A percentile compares a stretch with the other conserved stretches of the same genome.
Evolutionary conservation across 805 yeast species (phyloP).

Genomic region (Saturnispora dispora): DNA sequence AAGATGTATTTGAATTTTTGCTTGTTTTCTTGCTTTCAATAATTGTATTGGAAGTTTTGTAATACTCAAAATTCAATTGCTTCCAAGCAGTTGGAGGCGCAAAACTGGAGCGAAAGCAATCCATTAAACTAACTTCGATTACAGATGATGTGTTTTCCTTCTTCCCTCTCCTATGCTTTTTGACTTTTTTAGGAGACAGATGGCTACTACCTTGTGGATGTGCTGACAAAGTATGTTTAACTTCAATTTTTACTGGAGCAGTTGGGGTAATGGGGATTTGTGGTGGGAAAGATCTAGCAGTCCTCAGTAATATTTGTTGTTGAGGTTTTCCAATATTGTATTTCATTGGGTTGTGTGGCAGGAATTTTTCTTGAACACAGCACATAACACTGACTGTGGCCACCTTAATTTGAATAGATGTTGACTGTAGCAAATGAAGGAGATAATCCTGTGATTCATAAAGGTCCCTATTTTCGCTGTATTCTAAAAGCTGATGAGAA

Average conservation of each 20-base stretch:
- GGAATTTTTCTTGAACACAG: constrained; percentile 54
- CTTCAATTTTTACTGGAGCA: constrained; percentile 14
- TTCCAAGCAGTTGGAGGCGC: constrained; percentile 50
- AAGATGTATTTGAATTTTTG: background rate
- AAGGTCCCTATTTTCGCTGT: constrained; percentile 57
- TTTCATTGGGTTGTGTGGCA: constrained; percentile 35
- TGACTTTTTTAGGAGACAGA: constrained; percentile 2
- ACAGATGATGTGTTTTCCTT: constrained; percentile 10
- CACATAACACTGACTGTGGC: constrained; percentile 44
- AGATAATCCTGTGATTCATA: constrained; percentile 61
- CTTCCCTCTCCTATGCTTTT: constrained; percentile 11
- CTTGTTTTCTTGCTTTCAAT: constrained; percentile 5
- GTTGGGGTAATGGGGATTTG: constrained; percentile 26
- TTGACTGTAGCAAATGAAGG: constrained; percentile 47
- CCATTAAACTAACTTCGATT: constrained; percentile 18
- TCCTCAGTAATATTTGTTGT: constrained; percentile 39
- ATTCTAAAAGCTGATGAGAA: constrained; percentile 53
- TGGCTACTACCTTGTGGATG: constrained; percentile 7
- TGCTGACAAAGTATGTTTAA: constrained; percentile 23
- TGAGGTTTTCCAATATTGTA: constrained; percentile 35
- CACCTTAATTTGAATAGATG: constrained; percentile 49
- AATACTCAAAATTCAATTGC: constrained; percentile 45
- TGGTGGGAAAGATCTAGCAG: constrained; percentile 37
- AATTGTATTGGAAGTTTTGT: constrained; percentile 22
- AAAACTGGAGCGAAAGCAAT: constrained; percentile 25